Base-by-base conservation (phyloP, 2,329 filamentous ascomycete genomes). In the Akanthomyces dipterigenus region DNA sequence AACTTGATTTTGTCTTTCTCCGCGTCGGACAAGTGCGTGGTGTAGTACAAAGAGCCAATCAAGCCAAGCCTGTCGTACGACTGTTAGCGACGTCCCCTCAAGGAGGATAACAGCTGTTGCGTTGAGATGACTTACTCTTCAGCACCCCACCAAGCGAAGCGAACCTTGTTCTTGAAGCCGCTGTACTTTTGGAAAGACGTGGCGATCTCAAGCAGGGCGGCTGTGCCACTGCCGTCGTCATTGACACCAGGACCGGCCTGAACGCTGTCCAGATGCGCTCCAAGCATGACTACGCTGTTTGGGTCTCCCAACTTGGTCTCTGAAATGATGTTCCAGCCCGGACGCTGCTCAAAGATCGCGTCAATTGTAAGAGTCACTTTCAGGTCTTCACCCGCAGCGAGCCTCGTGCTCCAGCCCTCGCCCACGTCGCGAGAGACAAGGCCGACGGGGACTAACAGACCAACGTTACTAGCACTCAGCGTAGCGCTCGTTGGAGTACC, bases 1-100 rank as follows among this genome's bases (percentile, higher is more conserved):
- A 88, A 83, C 2, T 81, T 78, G 67, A 89, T 84, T 71, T 84
- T 85, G 63, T 82, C 75, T 0, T 72, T 71, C 49, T 78, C 75
- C 1, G 69, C 67, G 24, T 71, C 66, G 12, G 71, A 67, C 31
- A 79, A 71, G 7, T 70, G 68, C 16, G 68, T 62, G 1, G 70
- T 73, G 62, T 78, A 79, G 69, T 77, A 70, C 22, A 74, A 66
- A 6, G 77, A 78, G n/a, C 77, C 78, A 51, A 77, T 64, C 18
- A 79, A 70, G n/a, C 77, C 77, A 42, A 69, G 70, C 67, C 72
- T 74, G 11, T 34, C n/a, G 22, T 36, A 1, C 9, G 18, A 18
- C 5, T 46, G n/a, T 56, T 14, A 56, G 40, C 16, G 12, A 4
- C 16, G 3, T 5, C n/a, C 12, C 0, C 22, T 18, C 3, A 20